Conservation (phyloP, 2,329 filamentous ascomycete species). For the Cladosporium sp. region DNA sequence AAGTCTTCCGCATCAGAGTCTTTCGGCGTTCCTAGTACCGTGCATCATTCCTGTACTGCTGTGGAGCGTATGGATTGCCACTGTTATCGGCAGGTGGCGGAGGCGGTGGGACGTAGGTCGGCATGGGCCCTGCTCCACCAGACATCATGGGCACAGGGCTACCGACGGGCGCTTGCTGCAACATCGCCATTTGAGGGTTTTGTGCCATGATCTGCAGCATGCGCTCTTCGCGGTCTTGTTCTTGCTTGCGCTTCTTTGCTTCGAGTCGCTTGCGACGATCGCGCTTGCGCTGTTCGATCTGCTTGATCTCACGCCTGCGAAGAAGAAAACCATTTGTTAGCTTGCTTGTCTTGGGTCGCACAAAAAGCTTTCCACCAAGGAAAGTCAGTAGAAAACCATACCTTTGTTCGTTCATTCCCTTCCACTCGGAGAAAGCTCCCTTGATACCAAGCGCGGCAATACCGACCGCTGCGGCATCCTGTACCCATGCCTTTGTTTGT, state of each 20-base stretch:
- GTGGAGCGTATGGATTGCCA: slow-evolving; percentile 30
- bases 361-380: no score
- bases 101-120: background rate
- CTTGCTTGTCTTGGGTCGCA: background rate
- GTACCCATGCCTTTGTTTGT: slow-evolving; percentile 59
- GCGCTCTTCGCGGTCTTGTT: slow-evolving; percentile 36
- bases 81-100: slow-evolving; percentile 24
- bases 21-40: slow-evolving; percentile 9
- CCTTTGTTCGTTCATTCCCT: slow-evolving; percentile 61
- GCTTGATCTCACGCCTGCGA: slow-evolving; percentile 39
- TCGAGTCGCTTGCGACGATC: slow-evolving; percentile 39
- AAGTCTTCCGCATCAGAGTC: background rate
- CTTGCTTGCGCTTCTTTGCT: slow-evolving; percentile 41
- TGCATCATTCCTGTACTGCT: slow-evolving; percentile 2
- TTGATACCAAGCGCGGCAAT: slow-evolving; percentile 66
- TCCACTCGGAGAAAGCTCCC: slow-evolving; percentile 62
- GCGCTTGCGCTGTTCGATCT: slow-evolving; percentile 47
- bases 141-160: slow-evolving; percentile 12
- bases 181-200: slow-evolving; percentile 26
- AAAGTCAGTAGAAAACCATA: slow-evolving; percentile 35
- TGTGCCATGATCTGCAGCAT: slow-evolving; percentile 32
- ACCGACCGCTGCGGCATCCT: slow-evolving; percentile 62
- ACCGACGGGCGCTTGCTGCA: slow-evolving; percentile 22
- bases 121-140: slow-evolving; percentile 1
- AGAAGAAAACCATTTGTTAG: slow-evolving; percentile 17